A percentile compares a stretch with the other conserved stretches of the same genome.
Evolutionary conservation across 768 basidiomycete species (phyloP).

Genomic region (Serendipita sp.): DNA sequence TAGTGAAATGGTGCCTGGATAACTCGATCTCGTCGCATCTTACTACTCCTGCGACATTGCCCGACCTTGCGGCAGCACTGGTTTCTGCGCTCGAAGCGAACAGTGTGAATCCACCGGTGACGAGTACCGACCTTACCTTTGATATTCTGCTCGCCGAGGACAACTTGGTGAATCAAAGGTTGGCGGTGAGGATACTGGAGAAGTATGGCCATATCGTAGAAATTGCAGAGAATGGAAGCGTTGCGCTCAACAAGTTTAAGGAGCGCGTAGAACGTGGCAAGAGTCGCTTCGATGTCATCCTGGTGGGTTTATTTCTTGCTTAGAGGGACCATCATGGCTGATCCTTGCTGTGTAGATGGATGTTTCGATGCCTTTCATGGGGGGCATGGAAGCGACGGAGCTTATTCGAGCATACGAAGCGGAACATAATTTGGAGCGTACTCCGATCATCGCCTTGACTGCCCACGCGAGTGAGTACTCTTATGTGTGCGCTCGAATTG

Average conservation of each 20-base stretch:
- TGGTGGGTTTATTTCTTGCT: slow-evolving; percentile 36
- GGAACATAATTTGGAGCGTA: slow-evolving; percentile 49
- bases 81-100: slow-evolving; percentile 91
- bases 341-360: slow-evolving; percentile 64
- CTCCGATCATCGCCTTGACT: slow-evolving; percentile 91
- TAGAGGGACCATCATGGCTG: not conserved
- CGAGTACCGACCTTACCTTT: slow-evolving; percentile 72
- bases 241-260: slow-evolving; percentile 88
- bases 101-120: slow-evolving; percentile 75
- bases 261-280: slow-evolving; percentile 48
- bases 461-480: slow-evolving; percentile 79
- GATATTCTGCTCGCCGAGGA: slow-evolving; percentile 95
- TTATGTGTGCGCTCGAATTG: slow-evolving; percentile 5
- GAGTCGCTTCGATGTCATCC: slow-evolving; percentile 72
- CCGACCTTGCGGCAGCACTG: slow-evolving; percentile 83
- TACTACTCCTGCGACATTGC: slow-evolving; percentile 74
- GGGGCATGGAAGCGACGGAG: slow-evolving; percentile 94
- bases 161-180: slow-evolving; percentile 88
- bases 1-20: slow-evolving; percentile 93
- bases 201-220: slow-evolving; percentile 91
- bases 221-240: slow-evolving; percentile 91
- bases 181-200: slow-evolving; percentile 92
- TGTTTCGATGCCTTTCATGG: slow-evolving; percentile 97
- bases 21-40: slow-evolving; percentile 93
- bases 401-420: slow-evolving; percentile 76